phyloP scores from a whole-genome alignment of 1,284 basidiomycete genomes.

The Puccinia hordei region DNA sequence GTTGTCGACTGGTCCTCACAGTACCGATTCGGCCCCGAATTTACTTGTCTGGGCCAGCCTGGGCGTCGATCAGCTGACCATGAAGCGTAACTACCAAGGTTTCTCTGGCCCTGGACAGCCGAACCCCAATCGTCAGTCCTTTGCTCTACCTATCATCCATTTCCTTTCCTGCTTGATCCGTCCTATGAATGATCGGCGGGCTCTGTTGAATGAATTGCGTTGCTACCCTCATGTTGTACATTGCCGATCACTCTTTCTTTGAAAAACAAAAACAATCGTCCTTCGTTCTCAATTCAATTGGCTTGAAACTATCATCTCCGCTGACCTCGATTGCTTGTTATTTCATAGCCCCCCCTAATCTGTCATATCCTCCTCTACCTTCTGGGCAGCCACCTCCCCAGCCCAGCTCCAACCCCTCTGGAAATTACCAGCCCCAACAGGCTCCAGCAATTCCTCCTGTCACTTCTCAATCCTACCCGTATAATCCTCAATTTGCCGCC shows the following conservation, averaged over 20 bases:
- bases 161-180: background rate
- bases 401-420: constrained; percentile 22
- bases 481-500: constrained; percentile 13
- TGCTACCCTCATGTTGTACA: background rate
- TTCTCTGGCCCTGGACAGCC: constrained; percentile 35
- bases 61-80: background rate
- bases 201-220: background rate
- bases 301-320: background rate
- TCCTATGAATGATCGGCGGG: background rate
- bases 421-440: constrained; percentile 26
- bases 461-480: constrained; percentile 36
- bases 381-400: constrained; percentile 47
- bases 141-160: background rate
- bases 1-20: background rate
- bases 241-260: background rate
- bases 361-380: constrained; percentile 46
- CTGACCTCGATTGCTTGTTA: background rate
- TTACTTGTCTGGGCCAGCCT: background rate
- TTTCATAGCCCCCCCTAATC: constrained; percentile 16
- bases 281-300: background rate
- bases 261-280: background rate
- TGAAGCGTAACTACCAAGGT: constrained; percentile 49
- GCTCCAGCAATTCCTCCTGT: background rate
- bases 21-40: too few species aligned
- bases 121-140: constrained; percentile 41